Base-by-base conservation (phyloP, 73 alveolate species). In the Blepharisma stoltei region DNA sequence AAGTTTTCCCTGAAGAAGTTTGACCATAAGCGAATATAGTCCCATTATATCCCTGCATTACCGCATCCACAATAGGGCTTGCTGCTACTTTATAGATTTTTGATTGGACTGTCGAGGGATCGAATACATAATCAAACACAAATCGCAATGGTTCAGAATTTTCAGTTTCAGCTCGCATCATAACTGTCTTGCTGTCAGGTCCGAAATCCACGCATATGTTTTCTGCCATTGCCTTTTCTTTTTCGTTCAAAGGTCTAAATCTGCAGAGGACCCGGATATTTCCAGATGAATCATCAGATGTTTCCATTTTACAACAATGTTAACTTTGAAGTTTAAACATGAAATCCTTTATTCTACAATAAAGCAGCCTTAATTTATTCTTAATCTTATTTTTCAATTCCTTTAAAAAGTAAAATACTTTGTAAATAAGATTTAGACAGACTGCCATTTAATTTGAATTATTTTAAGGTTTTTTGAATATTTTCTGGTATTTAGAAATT, bases 101-200 rank as follows among this genome's bases (percentile, higher is more conserved):
- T 0, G 11, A 11, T 69, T 69, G 79, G 9, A 80, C 9, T 7
- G 54, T 69, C n/a, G 11, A 71, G 65, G 91, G 84, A 54, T 91
- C 87, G 71, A 96, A 96, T 0, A 96, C 92, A 81, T 95, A 76
- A 88, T 96, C 99, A 80, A 91, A 96, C 27, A 88, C 90, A 83
- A 95, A 95, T 81, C 78, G 45, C 55, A 45, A 18, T 77, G 44
- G 71, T 78, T 67, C 52, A 76, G 23, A 48, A 60, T 80, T 67
- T 83, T 81, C 83, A 27, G 66, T 69, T 27, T 77, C 54, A 27
- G 83, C 66, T 48, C 66, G 21, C 73, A 82, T 82, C 43, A 82
- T 83, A 7, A 67, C 71, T 20, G 75, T 5, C 54, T 71, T 75
- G 70, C 77, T 81, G 50, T 85, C 80, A 8, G 87, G 86, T 18